Evolutionary conservation across 768 basidiomycete species (phyloP).

Genomic region (Suillus tomentosus): DNA sequence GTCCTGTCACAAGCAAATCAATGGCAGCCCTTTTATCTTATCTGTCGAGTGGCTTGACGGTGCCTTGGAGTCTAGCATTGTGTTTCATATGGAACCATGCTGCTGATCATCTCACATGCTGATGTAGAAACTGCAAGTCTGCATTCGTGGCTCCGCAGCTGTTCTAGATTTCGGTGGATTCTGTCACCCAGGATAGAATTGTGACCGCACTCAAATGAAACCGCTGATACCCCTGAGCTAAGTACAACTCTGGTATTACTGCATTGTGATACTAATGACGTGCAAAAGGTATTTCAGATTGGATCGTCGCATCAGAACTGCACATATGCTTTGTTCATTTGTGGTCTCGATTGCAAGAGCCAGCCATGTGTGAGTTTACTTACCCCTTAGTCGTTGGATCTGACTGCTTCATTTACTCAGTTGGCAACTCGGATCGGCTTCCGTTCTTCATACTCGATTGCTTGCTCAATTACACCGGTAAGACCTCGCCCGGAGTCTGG

Average conservation of each 20-base stretch:
- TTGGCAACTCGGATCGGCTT: not conserved
- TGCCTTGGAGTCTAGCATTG: not conserved
- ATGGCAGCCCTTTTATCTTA: not conserved
- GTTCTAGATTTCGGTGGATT: not conserved
- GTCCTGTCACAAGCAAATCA: not conserved
- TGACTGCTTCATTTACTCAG: not conserved
- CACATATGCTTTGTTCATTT: not conserved
- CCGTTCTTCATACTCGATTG: not conserved
- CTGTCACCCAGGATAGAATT: not conserved
- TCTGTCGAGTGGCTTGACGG: not conserved
- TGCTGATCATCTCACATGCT: not conserved
- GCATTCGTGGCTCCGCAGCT: not conserved
- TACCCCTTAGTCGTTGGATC: not conserved
- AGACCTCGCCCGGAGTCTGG: not conserved
- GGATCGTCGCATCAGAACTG: not conserved
- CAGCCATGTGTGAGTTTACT: too few relatives aligned
- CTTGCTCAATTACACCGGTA: not conserved
- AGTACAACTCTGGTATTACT: not conserved
- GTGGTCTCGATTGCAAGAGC: not conserved
- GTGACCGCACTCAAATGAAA: not conserved
- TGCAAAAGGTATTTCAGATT: not conserved
- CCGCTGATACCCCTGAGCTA: not conserved
- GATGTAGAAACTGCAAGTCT: not conserved
- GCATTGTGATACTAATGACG: not conserved
- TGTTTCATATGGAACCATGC: not conserved